These are phyloP conservation scores for Pluteus cervinus DNA, from an alignment of 768 basidiomycete species.

Conservation along the genomic window DNA sequence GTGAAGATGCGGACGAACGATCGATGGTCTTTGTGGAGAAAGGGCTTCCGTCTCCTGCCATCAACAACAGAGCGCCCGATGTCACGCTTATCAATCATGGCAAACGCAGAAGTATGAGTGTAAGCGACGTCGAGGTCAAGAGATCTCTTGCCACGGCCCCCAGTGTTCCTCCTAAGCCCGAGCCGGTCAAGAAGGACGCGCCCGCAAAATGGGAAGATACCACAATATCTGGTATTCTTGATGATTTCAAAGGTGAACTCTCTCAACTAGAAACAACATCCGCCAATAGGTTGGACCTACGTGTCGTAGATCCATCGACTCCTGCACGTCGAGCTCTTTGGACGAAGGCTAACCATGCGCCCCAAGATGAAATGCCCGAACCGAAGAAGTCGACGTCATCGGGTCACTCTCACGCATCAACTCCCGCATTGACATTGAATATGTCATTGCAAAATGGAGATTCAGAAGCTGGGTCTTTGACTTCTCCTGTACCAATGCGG, in stretches of 20 bases:
- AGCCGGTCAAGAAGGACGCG: conserved; percentile 9
- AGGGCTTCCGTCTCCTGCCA: conserved; percentile 30
- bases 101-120: conserved; percentile 71
- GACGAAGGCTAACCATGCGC: conserved; percentile 11
- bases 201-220: conserved; percentile 26
- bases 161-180: conserved; percentile 21
- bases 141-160: conserved; percentile 32
- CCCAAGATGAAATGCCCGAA: conserved; percentile 1
- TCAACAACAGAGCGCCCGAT: conserved; percentile 22
- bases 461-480: too few species aligned
- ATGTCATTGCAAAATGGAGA: too few species aligned
- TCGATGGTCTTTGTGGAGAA: conserved; percentile 56
- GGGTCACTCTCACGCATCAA: too few species aligned
- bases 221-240: conserved; percentile 56
- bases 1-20: conserved; percentile 42
- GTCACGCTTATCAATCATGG: conserved; percentile 17
- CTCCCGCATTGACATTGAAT: too few species aligned
- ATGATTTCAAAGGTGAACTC: conserved; percentile 69
- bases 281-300: conserved; percentile 50
- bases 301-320: conserved; percentile 60
- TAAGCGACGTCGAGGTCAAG: conserved; percentile 57
- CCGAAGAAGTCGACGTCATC: neutral
- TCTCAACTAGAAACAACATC: conserved; percentile 57
- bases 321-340: conserved; percentile 43
- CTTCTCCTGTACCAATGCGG: conserved; percentile 47